Evolutionary conservation across 2,329 filamentous ascomycete species (phyloP).

Genomic region (Xylariaceae sp.): DNA sequence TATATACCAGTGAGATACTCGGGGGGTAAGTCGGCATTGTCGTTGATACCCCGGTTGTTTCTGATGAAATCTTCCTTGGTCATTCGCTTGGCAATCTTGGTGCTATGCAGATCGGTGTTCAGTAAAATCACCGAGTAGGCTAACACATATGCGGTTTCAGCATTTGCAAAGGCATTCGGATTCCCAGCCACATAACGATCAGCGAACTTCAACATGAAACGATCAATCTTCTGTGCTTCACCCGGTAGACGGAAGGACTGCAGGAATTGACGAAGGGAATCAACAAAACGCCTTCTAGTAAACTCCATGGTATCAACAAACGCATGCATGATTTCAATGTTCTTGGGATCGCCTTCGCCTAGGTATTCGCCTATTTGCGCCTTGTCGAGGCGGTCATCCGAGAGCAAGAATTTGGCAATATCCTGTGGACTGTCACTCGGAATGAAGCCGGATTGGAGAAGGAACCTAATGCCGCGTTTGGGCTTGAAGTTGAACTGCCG

Average conservation of each 20-base stretch:
- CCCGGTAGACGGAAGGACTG: slow-evolving; percentile 93
- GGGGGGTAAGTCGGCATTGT: slow-evolving; percentile 85
- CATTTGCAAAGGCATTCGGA: slow-evolving; percentile 95
- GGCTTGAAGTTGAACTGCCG: slow-evolving; percentile 97
- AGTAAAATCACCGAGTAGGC: slow-evolving; percentile 95
- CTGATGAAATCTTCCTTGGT: slow-evolving; percentile 97
- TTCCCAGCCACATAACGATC: slow-evolving; percentile 93
- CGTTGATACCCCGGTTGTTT: slow-evolving; percentile 97
- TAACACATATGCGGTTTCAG: slow-evolving; percentile 93
- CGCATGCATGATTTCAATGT: slow-evolving; percentile 96
- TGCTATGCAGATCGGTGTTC: slow-evolving; percentile 92
- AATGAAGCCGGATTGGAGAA: slow-evolving; percentile 85
- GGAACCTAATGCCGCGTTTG: slow-evolving; percentile 80
- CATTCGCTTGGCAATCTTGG: slow-evolving; percentile 80
- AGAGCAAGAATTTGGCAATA: slow-evolving; percentile 75
- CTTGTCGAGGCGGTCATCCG: slow-evolving; percentile 83
- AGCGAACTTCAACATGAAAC: slow-evolving; percentile 98
- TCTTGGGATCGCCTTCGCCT: slow-evolving; percentile 85
- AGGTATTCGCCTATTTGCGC: slow-evolving; percentile 88
- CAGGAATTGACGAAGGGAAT: slow-evolving; percentile 82
- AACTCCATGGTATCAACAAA: slow-evolving; percentile 98
- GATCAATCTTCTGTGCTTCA: slow-evolving; percentile 97
- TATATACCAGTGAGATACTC: slow-evolving; percentile 88
- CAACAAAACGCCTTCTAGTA: slow-evolving; percentile 82
- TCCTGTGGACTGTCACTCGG: slow-evolving; percentile 69